phyloP scores from a whole-genome alignment of 305 asterid genomes.

The Coffea humblotiana region DNA sequence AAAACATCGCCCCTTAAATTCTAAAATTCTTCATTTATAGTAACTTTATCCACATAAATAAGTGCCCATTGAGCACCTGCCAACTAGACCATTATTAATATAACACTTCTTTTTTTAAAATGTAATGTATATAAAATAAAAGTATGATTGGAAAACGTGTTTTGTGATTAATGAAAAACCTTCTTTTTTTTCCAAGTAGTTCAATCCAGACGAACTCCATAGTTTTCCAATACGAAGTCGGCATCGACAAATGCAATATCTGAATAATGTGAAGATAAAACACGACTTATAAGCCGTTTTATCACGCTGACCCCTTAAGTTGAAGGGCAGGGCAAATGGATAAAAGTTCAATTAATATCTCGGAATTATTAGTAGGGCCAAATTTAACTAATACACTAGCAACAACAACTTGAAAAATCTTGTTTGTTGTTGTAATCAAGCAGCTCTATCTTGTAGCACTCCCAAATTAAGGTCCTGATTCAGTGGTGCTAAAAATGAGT shows the following conservation, averaged over 20 bases:
- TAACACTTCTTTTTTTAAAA: too few species aligned
- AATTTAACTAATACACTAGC: constrained; percentile 7
- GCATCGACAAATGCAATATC: not conserved
- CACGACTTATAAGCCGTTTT: not conserved
- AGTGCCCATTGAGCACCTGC: too few species aligned
- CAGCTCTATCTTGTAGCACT: constrained; percentile 12
- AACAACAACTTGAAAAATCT: constrained; percentile 11
- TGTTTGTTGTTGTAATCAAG: constrained; percentile 18
- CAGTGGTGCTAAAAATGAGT: constrained; percentile 9
- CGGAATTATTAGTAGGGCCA: constrained; percentile 14
- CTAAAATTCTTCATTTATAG: too few species aligned
- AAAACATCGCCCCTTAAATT: too few species aligned
- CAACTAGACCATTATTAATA: too few species aligned
- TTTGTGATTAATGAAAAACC: too few species aligned
- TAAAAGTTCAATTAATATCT: constrained; percentile 3
- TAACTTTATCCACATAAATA: too few species aligned
- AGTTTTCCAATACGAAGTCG: not conserved
- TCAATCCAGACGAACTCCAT: not conserved
- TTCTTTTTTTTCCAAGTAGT: too few species aligned
- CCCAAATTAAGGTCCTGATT: constrained; percentile 2
- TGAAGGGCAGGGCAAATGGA: constrained; percentile 7
- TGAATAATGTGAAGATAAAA: constrained; percentile 2
- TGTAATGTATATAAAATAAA: too few species aligned
- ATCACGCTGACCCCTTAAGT: not conserved
- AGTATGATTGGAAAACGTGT: too few species aligned